Percentiles rank a stretch among this genome's conserved stretches.
Evolutionary conservation across 768 basidiomycete genomes (phyloP).

Genomic region (Pilatotrama ljubarskyi): DNA sequence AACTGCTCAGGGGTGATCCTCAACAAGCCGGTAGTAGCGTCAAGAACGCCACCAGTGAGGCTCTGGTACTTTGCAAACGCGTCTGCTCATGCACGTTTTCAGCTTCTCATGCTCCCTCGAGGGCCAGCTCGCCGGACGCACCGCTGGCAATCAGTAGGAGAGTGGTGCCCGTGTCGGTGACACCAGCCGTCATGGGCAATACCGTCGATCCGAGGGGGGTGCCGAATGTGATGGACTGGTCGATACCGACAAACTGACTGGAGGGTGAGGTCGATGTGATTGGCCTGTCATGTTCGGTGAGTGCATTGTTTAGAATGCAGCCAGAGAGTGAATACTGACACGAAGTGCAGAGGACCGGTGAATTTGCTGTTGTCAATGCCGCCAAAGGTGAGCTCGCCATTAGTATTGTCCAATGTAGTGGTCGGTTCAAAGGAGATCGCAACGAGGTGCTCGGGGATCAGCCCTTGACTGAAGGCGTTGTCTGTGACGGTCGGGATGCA

Average conservation of each 20-base stretch:
- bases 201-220: conserved; percentile 29
- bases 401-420: conserved; percentile 9
- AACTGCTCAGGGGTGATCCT: conserved; percentile 24
- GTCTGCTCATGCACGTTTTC: conserved; percentile 13
- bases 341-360: conserved; percentile 32
- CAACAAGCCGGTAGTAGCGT: conserved; percentile 22
- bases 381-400: conserved; percentile 27
- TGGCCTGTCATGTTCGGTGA: conserved; percentile 13
- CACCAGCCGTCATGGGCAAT: conserved; percentile 37
- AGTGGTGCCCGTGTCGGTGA: conserved; percentile 51
- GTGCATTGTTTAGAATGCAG: background rate
- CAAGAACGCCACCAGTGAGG: conserved; percentile 20
- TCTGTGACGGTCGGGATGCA: conserved; percentile 38
- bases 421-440: conserved; percentile 36
- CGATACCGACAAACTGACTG: conserved; percentile 26
- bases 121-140: background rate
- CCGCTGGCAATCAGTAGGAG: conserved; percentile 48
- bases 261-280: conserved; percentile 26
- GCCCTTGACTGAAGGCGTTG: conserved; percentile 34
- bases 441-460: conserved; percentile 30
- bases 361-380: conserved; percentile 26
- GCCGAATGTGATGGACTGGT: conserved; percentile 28
- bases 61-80: conserved; percentile 28
- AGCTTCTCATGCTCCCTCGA: background rate
- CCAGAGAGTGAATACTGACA: conserved; percentile 5